These are phyloP conservation scores for Murraya paniculata DNA, from an alignment of 345 rosid species.

Conservation along the genomic window DNA sequence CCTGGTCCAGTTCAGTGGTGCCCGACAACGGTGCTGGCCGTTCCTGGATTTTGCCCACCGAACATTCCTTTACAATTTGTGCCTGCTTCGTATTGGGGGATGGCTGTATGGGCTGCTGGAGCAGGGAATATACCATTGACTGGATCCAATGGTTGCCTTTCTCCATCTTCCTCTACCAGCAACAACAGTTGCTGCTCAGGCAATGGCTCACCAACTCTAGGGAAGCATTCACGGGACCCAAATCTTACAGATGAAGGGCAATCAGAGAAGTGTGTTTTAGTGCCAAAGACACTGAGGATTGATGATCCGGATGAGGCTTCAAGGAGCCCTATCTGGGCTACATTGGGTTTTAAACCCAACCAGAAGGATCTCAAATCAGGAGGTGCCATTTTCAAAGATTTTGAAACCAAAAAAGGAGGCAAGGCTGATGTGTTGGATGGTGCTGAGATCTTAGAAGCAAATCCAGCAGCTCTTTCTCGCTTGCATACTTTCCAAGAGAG, in stretches of 20 bases:
- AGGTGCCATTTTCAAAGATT: constrained; percentile 32
- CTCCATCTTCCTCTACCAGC: constrained; percentile 48
- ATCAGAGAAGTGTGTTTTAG: constrained; percentile 39
- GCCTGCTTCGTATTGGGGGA: constrained; percentile 53
- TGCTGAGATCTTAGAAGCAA: constrained; percentile 48
- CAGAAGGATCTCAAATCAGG: constrained; percentile 29
- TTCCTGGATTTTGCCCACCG: constrained; percentile 45
- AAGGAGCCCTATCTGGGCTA: constrained; percentile 47
- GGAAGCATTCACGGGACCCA: constrained; percentile 67
- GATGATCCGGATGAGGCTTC: constrained; percentile 42
- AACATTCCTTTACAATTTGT: constrained; percentile 53
- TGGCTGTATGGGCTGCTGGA: constrained; percentile 44
- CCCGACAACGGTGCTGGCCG: constrained; percentile 41
- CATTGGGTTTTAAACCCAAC: constrained; percentile 36
- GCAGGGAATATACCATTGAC: constrained; percentile 29
- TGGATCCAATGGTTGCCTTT: constrained; percentile 33
- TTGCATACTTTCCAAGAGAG: constrained; percentile 57
- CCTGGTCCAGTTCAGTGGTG: constrained; percentile 46
- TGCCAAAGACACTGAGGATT: constrained; percentile 53
- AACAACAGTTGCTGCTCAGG: constrained; percentile 41
- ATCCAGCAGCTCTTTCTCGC: constrained; percentile 69
- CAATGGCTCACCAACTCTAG: constrained; percentile 50
- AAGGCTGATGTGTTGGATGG: constrained; percentile 28
- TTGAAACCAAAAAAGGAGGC: constrained; percentile 29
- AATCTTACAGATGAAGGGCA: constrained; percentile 36